These are phyloP conservation scores for Ophiostoma pallidulum DNA, from an alignment of 2,329 filamentous ascomycete genomes.

Conservation along the genomic window DNA sequence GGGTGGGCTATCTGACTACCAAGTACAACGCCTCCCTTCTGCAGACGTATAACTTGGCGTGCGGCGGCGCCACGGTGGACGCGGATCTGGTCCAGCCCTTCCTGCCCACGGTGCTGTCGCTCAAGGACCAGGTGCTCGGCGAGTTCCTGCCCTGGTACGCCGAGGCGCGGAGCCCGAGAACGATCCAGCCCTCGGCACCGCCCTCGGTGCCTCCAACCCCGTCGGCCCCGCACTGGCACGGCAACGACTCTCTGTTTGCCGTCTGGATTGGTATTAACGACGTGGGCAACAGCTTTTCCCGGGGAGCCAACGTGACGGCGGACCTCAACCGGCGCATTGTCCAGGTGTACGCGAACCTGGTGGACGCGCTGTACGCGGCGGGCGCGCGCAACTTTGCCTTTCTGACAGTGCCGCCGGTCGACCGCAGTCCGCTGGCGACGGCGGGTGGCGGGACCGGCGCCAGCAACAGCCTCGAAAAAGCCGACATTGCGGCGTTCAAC, in stretches of 20 bases:
- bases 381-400: conserved; percentile 51
- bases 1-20: conserved; percentile 36
- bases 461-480: conserved; percentile 23
- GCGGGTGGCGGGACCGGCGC: conserved; percentile 16
- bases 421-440: conserved; percentile 30
- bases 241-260: conserved; percentile 35
- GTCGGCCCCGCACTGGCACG: conserved; percentile 30
- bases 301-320: conserved; percentile 30
- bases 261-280: conserved; percentile 49
- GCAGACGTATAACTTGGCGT: conserved; percentile 41
- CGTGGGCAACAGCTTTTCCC: conserved; percentile 36
- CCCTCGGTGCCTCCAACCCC: conserved; percentile 17
- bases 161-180: no score
- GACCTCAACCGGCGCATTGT: conserved; percentile 32
- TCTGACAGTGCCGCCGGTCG: conserved; percentile 46
- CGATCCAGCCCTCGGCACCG: conserved; percentile 9
- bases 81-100: conserved; percentile 40
- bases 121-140: conserved; percentile 40
- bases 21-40: conserved; percentile 32
- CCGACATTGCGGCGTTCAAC: conserved; percentile 14
- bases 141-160: conserved; percentile 29
- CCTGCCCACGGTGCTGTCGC: conserved; percentile 35
- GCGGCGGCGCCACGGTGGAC: conserved; percentile 41
- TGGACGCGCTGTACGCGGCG: conserved; percentile 38
- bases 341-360: conserved; percentile 31